Percentiles rank a stretch among this genome's conserved stretches.
Evolutionary conservation across 345 rosid species (phyloP).

Genomic region (Iberis pinnata): DNA sequence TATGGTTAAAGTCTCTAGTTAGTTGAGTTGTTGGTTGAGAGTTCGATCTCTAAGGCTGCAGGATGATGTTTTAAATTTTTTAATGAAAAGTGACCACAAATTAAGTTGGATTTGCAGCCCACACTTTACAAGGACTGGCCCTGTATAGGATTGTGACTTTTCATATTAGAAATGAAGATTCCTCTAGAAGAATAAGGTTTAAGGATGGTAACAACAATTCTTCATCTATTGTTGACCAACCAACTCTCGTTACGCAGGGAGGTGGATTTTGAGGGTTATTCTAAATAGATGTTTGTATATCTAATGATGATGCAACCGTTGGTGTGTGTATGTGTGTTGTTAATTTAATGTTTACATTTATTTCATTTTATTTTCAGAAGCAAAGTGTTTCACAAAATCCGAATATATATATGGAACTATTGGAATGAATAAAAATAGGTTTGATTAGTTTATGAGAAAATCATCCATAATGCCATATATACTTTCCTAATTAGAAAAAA

Average conservation of each 20-base stretch:
- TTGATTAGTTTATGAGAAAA: constrained; percentile 1
- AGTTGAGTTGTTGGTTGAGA: no score
- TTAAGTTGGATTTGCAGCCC: no score
- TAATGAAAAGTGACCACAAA: no score
- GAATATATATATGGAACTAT: constrained; percentile 4
- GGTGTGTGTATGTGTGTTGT: constrained; percentile 7
- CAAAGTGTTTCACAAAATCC: constrained; percentile 32
- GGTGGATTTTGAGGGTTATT: constrained; percentile 94
- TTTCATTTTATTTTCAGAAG: constrained; percentile 22
- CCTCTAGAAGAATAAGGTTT: constrained; percentile 47
- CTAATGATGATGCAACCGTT: constrained; percentile 10
- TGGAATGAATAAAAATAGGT: constrained; percentile 6
- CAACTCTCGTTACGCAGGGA: constrained; percentile 68
- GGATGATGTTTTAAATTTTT: no score
- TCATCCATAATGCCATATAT: no score
- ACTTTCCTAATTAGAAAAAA: no score
- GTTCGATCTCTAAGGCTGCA: no score
- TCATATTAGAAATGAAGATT: constrained; percentile 45
- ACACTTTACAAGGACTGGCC: no score
- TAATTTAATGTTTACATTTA: constrained; percentile 21
- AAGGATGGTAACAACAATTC: constrained; percentile 38
- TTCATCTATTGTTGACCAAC: constrained; percentile 39
- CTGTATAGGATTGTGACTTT: constrained; percentile 56
- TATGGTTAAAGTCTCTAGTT: no score
- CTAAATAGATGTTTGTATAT: constrained; percentile 39